phyloP scores from a whole-genome alignment of 768 basidiomycete genomes.

The Scleroderma citrinum region DNA sequence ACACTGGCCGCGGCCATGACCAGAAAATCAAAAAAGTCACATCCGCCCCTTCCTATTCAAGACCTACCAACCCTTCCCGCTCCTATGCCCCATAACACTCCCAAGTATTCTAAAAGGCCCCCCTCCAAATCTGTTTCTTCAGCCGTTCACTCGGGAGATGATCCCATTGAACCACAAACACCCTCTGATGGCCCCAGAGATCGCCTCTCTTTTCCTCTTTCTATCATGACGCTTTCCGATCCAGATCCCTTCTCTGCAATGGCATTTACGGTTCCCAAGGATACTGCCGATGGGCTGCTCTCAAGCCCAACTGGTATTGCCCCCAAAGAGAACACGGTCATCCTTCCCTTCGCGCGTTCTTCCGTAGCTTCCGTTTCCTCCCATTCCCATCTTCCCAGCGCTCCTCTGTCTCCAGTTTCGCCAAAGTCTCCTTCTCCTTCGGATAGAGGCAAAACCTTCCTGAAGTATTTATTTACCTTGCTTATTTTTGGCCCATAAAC shows the following conservation, averaged over 20 bases:
- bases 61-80: conserved; percentile 29
- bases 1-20: conserved; percentile 58
- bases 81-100: conserved; percentile 14
- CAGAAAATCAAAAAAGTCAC: conserved; percentile 53
- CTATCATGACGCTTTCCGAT: conserved; percentile 59
- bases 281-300: conserved; percentile 38
- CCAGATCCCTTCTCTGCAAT: conserved; percentile 58
- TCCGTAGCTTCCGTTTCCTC: conserved; percentile 60
- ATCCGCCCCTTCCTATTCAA: conserved; percentile 46
- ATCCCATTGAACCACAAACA: conserved; percentile 49
- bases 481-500: background rate
- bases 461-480: conserved; percentile 1
- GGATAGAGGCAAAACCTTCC: conserved; percentile 3
- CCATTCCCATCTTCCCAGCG: conserved; percentile 33
- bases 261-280: conserved; percentile 36
- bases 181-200: conserved; percentile 39
- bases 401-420: background rate
- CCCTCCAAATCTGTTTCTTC: conserved; percentile 54
- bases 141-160: conserved; percentile 43
- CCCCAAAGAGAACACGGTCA: conserved; percentile 33
- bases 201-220: conserved; percentile 33
- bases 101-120: conserved; percentile 33
- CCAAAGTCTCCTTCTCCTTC: background rate
- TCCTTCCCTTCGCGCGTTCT: conserved; percentile 35
- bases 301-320: conserved; percentile 44